A percentile compares a stretch with the other conserved stretches of the same genome.
Evolutionary conservation across 768 basidiomycete species (phyloP).

Genomic region (Naganishia vishniacii): DNA sequence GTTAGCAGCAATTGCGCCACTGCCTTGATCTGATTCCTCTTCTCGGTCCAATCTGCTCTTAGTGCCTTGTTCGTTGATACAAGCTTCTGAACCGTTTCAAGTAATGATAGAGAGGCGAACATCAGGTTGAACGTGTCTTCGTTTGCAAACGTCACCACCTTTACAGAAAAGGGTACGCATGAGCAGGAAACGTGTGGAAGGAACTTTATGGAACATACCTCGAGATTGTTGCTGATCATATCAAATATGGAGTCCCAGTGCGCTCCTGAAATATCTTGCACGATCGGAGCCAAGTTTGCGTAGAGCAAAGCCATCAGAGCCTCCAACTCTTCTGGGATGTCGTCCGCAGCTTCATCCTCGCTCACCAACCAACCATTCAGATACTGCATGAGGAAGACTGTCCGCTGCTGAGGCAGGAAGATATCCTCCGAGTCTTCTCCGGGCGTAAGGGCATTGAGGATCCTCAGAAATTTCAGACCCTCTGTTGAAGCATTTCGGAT

Average conservation of each 20-base stretch:
- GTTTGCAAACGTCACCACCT: constrained; percentile 62
- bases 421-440: constrained; percentile 69
- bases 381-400: constrained; percentile 78
- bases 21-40: constrained; percentile 5
- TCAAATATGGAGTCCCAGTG: constrained; percentile 96
- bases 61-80: constrained; percentile 67
- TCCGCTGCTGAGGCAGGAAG: constrained; percentile 77
- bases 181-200: neutral
- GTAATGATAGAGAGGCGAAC: constrained; percentile 64
- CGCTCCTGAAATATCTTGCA: constrained; percentile 75
- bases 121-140: constrained; percentile 59
- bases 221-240: constrained; percentile 76
- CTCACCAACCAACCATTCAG: constrained; percentile 73
- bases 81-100: constrained; percentile 66
- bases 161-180: neutral
- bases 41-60: constrained; percentile 61
- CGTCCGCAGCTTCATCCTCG: constrained; percentile 54
- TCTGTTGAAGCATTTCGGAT: constrained; percentile 60
- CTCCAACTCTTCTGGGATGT: constrained; percentile 70
- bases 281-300: constrained; percentile 69
- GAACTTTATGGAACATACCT: constrained; percentile 54
- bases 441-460: constrained; percentile 69
- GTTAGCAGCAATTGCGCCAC: constrained; percentile 2
- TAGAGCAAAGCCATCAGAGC: constrained; percentile 70
- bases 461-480: constrained; percentile 65